Evolutionary conservation across 2,329 filamentous ascomycete species (phyloP).

Genomic region (Podosphaera xanthii): DNA sequence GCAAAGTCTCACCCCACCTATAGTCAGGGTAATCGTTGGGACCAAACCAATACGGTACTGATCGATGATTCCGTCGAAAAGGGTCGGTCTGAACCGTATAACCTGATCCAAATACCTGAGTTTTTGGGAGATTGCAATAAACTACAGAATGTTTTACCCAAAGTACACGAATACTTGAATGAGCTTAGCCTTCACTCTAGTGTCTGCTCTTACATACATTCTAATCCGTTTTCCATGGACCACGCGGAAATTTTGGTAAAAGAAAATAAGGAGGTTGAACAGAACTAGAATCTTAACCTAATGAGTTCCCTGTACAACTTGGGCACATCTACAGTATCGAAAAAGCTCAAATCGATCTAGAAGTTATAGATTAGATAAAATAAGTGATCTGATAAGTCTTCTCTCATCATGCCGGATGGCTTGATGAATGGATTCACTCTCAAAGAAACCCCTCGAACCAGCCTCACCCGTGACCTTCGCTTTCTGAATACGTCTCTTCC

Average conservation of each 20-base stretch:
- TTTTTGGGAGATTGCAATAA: conserved; percentile 31
- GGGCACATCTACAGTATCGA: too few relatives aligned
- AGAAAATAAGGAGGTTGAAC: too few relatives aligned
- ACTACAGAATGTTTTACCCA: conserved; percentile 23
- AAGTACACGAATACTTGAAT: conserved; percentile 40
- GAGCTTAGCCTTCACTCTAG: conserved; percentile 29
- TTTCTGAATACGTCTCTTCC: too few relatives aligned
- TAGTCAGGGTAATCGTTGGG: conserved; percentile 30
- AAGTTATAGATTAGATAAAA: too few relatives aligned
- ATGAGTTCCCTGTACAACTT: too few relatives aligned
- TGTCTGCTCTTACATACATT: conserved; percentile 37
- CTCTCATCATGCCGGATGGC: too few relatives aligned
- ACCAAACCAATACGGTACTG: conserved; percentile 69
- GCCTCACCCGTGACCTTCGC: too few relatives aligned
- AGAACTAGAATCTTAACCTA: too few relatives aligned
- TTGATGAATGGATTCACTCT: too few relatives aligned
- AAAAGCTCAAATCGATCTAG: too few relatives aligned
- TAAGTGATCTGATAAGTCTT: too few relatives aligned
- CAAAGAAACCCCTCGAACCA: too few relatives aligned
- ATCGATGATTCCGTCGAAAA: conserved; percentile 73
- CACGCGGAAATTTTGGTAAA: not conserved
- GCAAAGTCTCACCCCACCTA: conserved; percentile 22
- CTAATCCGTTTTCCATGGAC: conserved; percentile 22
- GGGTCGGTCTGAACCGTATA: conserved; percentile 60
- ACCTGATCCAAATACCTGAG: conserved; percentile 60